A percentile compares a stretch with the other conserved stretches of the same genome.
These are phyloP conservation scores for Suaeda aralocaspica DNA, from an alignment of 148 eudicot genomes.

Conservation along the genomic window DNA sequence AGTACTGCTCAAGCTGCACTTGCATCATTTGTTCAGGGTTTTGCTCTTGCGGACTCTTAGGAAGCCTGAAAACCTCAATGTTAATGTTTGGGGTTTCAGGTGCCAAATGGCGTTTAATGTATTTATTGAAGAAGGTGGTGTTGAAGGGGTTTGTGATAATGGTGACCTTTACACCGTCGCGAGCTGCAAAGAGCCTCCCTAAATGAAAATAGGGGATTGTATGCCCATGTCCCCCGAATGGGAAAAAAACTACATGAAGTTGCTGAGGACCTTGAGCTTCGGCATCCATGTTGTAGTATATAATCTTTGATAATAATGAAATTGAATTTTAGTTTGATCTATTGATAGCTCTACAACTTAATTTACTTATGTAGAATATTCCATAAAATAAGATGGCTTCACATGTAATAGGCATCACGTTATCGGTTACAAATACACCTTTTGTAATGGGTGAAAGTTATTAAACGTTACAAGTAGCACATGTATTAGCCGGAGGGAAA, in stretches of 20 bases:
- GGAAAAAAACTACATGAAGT: constrained; percentile 50
- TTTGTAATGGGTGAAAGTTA: no score
- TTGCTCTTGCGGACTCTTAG: no score
- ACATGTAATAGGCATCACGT: no score
- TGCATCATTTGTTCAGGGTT: no score
- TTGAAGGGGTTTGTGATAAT: constrained; percentile 49
- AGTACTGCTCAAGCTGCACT: constrained; percentile 38
- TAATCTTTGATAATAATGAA: no score
- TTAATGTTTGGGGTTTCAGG: constrained; percentile 5
- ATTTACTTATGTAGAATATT: no score
- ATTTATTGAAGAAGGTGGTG: constrained; percentile 24
- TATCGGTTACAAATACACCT: no score
- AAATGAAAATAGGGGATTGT: constrained; percentile 51
- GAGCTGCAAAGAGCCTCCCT: constrained; percentile 47
- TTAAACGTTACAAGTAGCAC: no score
- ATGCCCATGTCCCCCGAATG: constrained; percentile 52
- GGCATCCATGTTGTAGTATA: constrained; percentile 8
- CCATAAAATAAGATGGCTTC: no score
- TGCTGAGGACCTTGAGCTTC: constrained; percentile 13
- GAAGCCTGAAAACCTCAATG: constrained; percentile 33
- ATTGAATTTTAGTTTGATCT: no score
- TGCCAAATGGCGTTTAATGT: not conserved
- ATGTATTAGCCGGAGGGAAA: no score
- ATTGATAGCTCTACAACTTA: no score
- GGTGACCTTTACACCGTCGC: constrained; percentile 38